These are phyloP conservation scores for Gastrolobium villosum DNA, from an alignment of 306 rosid species.

Conservation along the genomic window DNA sequence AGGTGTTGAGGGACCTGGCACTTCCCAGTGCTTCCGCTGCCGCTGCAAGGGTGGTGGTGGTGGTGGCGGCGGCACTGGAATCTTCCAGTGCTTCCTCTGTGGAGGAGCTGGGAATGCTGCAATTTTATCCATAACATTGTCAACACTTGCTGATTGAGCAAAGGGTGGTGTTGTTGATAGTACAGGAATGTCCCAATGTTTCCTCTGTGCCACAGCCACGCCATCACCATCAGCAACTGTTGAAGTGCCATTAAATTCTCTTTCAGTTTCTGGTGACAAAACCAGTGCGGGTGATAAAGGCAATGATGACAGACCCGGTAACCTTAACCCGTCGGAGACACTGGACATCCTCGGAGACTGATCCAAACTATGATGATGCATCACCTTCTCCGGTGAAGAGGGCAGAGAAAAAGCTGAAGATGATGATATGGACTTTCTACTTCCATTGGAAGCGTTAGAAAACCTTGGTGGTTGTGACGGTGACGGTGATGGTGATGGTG, in stretches of 20 bases:
- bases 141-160: no score
- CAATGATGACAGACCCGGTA: conserved; percentile 45
- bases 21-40: conserved; percentile 54
- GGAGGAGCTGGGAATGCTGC: background rate
- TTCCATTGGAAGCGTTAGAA: conserved; percentile 51
- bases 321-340: conserved; percentile 51
- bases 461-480: no score
- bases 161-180: no score
- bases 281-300: conserved; percentile 54
- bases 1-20: conserved; percentile 33
- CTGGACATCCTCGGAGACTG: conserved; percentile 63
- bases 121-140: no score
- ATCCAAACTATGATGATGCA: conserved; percentile 46
- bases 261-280: conserved; percentile 59
- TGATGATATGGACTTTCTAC: conserved; percentile 38
- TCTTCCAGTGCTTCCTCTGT: conserved; percentile 54
- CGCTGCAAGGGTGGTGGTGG: conserved; percentile 20
- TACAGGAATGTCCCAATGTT: conserved; percentile 52
- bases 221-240: conserved; percentile 4
- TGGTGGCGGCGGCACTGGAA: conserved; percentile 35
- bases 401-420: conserved; percentile 61
- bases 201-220: conserved; percentile 37
- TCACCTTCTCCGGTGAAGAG: conserved; percentile 56
- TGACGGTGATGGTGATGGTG: no score
- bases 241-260: conserved; percentile 19